Percentiles rank a stretch among this genome's conserved stretches.
phyloP scores from a whole-genome alignment of 331 rosid genomes.

The Arachis monticola region DNA sequence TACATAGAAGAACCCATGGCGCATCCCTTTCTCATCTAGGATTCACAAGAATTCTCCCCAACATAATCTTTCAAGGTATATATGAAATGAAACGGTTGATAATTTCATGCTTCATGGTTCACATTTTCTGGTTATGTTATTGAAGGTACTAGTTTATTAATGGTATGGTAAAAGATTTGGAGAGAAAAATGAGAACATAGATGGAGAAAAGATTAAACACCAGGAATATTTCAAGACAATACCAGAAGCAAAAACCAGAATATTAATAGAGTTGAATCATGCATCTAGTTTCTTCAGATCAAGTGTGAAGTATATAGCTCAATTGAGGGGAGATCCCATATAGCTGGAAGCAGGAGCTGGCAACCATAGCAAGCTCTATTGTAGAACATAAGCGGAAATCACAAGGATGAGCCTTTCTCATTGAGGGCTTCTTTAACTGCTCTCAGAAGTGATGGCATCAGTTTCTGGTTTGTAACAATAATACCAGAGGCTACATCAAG shows the following conservation, averaged over 20 bases:
- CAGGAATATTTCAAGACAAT: slow-evolving; percentile 2
- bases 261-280: slow-evolving; percentile 6
- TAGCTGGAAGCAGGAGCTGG: slow-evolving; percentile 20
- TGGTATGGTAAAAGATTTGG: background rate
- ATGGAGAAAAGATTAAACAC: slow-evolving; percentile 12
- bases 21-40: background rate
- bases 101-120: slow-evolving; percentile 17
- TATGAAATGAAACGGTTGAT: background rate
- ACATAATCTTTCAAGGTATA: background rate
- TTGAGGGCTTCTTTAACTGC: slow-evolving; percentile 81
- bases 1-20: background rate
- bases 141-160: background rate
- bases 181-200: background rate
- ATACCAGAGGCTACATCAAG: slow-evolving; percentile 84
- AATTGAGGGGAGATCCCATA: slow-evolving; percentile 13
- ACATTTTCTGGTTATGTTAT: background rate
- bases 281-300: background rate
- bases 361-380: background rate
- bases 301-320: slow-evolving; percentile 4
- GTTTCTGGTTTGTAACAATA: slow-evolving; percentile 77
- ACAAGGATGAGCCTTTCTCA: slow-evolving; percentile 66
- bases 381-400: slow-evolving; percentile 31
- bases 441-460: slow-evolving; percentile 87
- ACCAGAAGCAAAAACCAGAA: slow-evolving; percentile 1
- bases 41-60: background rate